Base-by-base conservation (phyloP, 2,329 filamentous ascomycete genomes). In the Chrysoporthe deuterocubensis region DNA sequence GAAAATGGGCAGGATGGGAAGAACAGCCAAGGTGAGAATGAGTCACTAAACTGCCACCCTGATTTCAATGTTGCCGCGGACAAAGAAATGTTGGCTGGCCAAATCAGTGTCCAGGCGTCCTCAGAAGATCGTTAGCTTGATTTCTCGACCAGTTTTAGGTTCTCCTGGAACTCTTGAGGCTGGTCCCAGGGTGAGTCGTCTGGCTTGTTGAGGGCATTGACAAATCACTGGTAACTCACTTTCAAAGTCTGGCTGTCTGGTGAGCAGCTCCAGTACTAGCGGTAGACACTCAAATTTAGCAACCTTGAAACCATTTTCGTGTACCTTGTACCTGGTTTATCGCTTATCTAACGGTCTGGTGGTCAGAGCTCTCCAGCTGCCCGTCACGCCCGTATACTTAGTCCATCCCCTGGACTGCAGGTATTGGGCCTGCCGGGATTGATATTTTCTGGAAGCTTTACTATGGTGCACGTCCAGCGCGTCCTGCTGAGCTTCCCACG, bases 401-500 rank as follows among this genome's bases (percentile, higher is more conserved):
- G 26, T 2, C 26, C 26, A 40, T 9, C 54, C 32, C 21, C 26
- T 37, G 32, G 5, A 26, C 54, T 7, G 26, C 32, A 37, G 42
- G 21, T 14, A 4, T 46, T 61, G 59, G 59, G 59, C 59, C 59
- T 61, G 59, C 42, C 42, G 59, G 21, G 26, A 7, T 32, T 16
- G 9, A 61, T 61, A 46, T 61, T 61, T 61, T 46, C 42, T 46
- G 26, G 13, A 54, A 54, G 43, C 59, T 43, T 43, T 60, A 60
- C 42, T 48, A 34, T n/a, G 59, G 32, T 43, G 48, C 59, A 48
- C 59, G 59, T 60, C 57, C n/a, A 26, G 21, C 59, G 59, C 59
- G 59, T 61, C 34, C 59, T 61, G 59, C 42, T 61, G 42, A 57
- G 43, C 21, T 37, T 43, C 65, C 56, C 64, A 56, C 57, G 18